Conservation (phyloP, 2,329 filamentous ascomycete genomes). For the Neospermospora avenae region DNA sequence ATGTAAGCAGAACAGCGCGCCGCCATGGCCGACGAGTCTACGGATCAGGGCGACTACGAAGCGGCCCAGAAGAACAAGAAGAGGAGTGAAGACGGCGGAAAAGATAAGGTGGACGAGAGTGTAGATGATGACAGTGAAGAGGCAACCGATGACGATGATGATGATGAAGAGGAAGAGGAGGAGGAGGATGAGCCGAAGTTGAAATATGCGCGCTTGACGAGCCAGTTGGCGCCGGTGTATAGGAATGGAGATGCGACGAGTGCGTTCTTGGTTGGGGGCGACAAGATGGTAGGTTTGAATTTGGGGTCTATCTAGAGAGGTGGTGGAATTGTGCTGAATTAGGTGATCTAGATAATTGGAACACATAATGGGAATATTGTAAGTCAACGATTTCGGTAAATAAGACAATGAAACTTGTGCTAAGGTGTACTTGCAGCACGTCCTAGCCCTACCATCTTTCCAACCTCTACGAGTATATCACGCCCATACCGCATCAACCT, state of each 20-base stretch:
- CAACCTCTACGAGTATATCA: constrained; percentile 82
- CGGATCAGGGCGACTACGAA: constrained; percentile 30
- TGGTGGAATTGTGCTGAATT: constrained; percentile 32
- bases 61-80: constrained; percentile 22
- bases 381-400: constrained; percentile 39
- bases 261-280: constrained; percentile 82
- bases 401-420: not conserved
- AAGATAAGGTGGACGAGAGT: constrained; percentile 22
- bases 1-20: constrained; percentile 32
- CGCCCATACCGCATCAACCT: constrained; percentile 89
- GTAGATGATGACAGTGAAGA: constrained; percentile 34
- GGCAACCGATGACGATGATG: constrained; percentile 54
- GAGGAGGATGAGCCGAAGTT: constrained; percentile 91
- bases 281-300: constrained; percentile 79
- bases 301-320: not conserved
- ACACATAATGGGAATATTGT: constrained; percentile 97
- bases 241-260: constrained; percentile 94
- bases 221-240: constrained; percentile 76
- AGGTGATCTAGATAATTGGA: constrained; percentile 62
- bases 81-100: constrained; percentile 22
- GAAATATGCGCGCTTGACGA: constrained; percentile 87
- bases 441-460: constrained; percentile 78
- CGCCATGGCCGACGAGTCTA: constrained; percentile 34
- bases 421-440: constrained; percentile 58
- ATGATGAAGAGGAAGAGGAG: constrained; percentile 62